Base-by-base conservation (phyloP, 73 alveolate species). In the Blepharisma stoltei region DNA sequence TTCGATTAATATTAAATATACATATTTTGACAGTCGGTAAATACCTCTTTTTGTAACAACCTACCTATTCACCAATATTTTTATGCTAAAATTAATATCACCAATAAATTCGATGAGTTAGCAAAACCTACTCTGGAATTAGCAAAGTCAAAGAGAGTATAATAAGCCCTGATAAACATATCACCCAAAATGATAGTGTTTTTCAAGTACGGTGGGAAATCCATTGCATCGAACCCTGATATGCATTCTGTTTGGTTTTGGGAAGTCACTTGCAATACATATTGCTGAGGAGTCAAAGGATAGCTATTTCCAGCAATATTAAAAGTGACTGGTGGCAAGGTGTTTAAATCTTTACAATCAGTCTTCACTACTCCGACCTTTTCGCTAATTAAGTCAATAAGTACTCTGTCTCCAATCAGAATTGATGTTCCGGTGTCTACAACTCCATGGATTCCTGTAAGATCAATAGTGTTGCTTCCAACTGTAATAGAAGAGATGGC, bases 101-200 rank as follows among this genome's bases (percentile, higher is more conserved):
- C n/a, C n/a, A n/a, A n/a, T n/a, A n/a, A n/a, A n/a, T n/a, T n/a
- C n/a, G n/a, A n/a, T n/a, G n/a, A n/a, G n/a, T n/a, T 32, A 32
- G 41, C 41, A 32, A 32, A 32, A 3, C 41, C 41, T 32, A 32
- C 41, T 32, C 41, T 32, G 41, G 41, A 32, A 32, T 32, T 32
- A 32, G 41, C 41, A 32, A 32, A 32, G 3, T 32, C 41, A 32
- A 32, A 89, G 87, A 53, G 83, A 41, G 92, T 43, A 83, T 80
- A 82, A 87, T 70, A 80, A 76, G 81, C 82, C 65, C 93, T 80
- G 87, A 89, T 73, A 88, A 89, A 85, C 81, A 80, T 80, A 71
- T 83, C 96, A 78, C 96, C 96, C 65, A 89, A 81, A 71, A 89
- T 89, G 81, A 87, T 46, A 86, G 78, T 76, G 88, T 20, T 52